Percentiles rank a stretch among this genome's conserved stretches.
Evolutionary conservation across 1,284 basidiomycete species (phyloP).

Genomic region (Kalmanozyma brasiliensis): DNA sequence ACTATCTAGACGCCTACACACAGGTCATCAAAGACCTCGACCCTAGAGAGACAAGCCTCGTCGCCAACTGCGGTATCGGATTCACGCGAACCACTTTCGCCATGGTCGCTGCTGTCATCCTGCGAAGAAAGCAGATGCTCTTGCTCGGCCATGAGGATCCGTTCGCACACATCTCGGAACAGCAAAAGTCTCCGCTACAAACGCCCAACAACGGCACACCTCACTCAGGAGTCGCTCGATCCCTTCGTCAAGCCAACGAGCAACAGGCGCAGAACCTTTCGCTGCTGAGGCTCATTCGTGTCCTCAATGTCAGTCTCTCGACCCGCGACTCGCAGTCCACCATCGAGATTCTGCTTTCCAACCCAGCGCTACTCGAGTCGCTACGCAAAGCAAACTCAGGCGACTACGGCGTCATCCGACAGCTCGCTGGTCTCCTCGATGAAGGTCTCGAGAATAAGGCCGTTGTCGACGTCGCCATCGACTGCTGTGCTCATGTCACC

Average conservation of each 20-base stretch:
- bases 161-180: constrained; percentile 68
- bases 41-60: constrained; percentile 82
- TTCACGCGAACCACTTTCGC: constrained; percentile 96
- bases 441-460: constrained; percentile 63
- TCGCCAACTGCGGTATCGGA: constrained; percentile 98
- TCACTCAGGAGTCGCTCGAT: constrained; percentile 44
- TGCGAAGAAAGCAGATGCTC: constrained; percentile 88
- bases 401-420: constrained; percentile 63
- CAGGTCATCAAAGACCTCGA: constrained; percentile 83
- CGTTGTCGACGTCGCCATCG: constrained; percentile 63
- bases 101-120: constrained; percentile 91
- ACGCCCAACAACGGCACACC: constrained; percentile 33
- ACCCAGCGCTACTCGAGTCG: constrained; percentile 60
- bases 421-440: constrained; percentile 63
- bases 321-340: constrained; percentile 54
- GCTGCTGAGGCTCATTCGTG: constrained; percentile 82
- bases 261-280: constrained; percentile 86
- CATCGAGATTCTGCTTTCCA: constrained; percentile 59
- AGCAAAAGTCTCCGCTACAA: constrained; percentile 34
- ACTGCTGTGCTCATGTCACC: constrained; percentile 62
- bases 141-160: constrained; percentile 80
- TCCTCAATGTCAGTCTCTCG: constrained; percentile 79
- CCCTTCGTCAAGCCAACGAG: constrained; percentile 67
- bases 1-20: constrained; percentile 85
- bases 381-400: constrained; percentile 62